phyloP scores from a whole-genome alignment of 2,329 filamentous ascomycete genomes.

The Talaromyces rugulosus region DNA sequence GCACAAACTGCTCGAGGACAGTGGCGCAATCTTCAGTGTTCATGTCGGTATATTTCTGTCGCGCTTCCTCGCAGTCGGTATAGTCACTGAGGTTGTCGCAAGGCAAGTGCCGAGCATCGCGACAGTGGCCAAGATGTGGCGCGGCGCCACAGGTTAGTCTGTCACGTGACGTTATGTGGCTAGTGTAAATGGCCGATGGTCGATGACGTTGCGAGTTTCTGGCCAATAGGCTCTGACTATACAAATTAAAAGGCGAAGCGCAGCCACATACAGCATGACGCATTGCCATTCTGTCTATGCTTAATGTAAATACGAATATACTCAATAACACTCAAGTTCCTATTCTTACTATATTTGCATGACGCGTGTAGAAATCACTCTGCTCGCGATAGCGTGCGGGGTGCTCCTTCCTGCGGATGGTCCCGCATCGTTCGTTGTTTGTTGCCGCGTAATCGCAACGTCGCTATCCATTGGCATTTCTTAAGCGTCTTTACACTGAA shows the following conservation, averaged over 20 bases:
- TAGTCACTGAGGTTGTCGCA: not conserved
- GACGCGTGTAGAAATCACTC: not conserved
- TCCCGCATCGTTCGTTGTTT: not conserved
- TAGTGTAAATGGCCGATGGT: not conserved
- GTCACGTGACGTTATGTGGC: not conserved
- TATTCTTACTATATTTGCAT: not conserved
- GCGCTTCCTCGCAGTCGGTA: no score
- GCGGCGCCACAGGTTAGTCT: not conserved
- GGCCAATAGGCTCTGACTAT: not conserved
- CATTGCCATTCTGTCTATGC: not conserved
- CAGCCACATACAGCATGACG: not conserved
- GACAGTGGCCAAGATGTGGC: not conserved
- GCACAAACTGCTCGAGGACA: constrained; percentile 62
- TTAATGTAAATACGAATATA: not conserved
- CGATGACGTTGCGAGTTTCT: not conserved
- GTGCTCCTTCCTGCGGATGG: not conserved
- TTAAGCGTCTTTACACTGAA: not conserved
- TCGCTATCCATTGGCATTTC: not conserved
- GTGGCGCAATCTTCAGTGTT: constrained; percentile 57
- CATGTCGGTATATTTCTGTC: constrained; percentile 1
- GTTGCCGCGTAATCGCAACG: not conserved
- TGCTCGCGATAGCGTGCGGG: not conserved
- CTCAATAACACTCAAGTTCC: not conserved
- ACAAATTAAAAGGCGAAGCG: not conserved
- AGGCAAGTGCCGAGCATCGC: not conserved